phyloP scores from a whole-genome alignment of 108 stramenopile species.

The Aurantiochytrium sp. region DNA sequence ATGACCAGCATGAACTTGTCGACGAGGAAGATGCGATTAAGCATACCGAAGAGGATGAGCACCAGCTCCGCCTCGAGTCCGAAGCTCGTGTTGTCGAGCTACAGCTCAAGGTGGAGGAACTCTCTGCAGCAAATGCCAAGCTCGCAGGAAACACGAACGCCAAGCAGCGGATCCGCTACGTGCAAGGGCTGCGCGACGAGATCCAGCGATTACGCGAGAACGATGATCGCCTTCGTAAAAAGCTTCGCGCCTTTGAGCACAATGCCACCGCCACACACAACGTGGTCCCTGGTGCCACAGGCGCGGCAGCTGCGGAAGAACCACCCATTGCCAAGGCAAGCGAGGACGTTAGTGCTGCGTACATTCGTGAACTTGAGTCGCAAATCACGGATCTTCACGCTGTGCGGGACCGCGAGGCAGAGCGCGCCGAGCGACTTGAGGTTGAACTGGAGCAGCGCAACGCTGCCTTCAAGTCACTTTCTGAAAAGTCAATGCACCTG shows the following conservation, averaged over 20 bases:
- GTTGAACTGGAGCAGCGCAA: neutral
- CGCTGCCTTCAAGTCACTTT: neutral
- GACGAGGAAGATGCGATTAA: neutral
- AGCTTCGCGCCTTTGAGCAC: neutral
- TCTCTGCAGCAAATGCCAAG: neutral
- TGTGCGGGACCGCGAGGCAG: neutral
- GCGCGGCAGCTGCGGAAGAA: neutral
- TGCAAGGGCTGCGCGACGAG: neutral
- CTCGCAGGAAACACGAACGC: neutral
- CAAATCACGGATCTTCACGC: neutral
- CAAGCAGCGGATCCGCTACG: neutral
- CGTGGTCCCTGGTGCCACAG: neutral
- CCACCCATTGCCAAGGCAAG: neutral
- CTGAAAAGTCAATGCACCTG: neutral
- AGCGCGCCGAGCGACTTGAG: neutral
- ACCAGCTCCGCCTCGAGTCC: neutral
- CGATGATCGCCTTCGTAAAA: neutral
- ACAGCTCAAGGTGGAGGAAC: slow-evolving; percentile 9
- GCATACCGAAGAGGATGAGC: neutral
- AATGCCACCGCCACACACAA: neutral
- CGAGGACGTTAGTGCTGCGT: neutral
- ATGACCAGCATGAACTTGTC: neutral
- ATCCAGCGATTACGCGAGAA: neutral
- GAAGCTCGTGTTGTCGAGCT: neutral
- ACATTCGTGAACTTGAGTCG: neutral